Evolutionary conservation across 228 moss, liverwort and hornwort species (phyloP), one percentile per base, ranked within the genome.

Genomic region (Sphagnum fallax): DNA sequence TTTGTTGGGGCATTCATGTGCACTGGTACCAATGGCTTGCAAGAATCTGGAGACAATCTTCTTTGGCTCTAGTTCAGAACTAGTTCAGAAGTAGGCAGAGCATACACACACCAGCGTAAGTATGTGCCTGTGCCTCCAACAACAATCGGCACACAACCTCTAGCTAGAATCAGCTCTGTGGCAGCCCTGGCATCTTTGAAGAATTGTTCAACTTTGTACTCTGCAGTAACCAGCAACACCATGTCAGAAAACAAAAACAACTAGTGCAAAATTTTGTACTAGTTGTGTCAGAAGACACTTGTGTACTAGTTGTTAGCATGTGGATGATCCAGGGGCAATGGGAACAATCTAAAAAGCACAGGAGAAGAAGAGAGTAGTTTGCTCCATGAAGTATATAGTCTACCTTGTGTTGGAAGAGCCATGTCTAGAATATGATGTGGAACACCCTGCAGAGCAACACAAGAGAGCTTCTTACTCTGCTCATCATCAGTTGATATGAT

Each of bases 91-190:
- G 32, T 32, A 32, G 32, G 32, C 32, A 32, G 32, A 32, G 2
- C 32, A 32, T 32, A 32, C 32, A 32, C 52, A 50, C 67, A 82
- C 84, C 84, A 84, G 48, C 68, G 73, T 6, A 85, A 71, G 64
- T 85, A 85, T 8, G 81, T 77, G 47, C 84, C 81, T 6, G 84
- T 78, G 62, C 84, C 84, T 60, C 84, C 84, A 0, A 85, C 84
- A 14, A 85, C 84, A 63, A 85, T 76, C 4, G 84, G 84, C 8
- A 85, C 76, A 6, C 68, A 55, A 51, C 84, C 81, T 59, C 60
- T 76, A 4, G 81, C 74, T 64, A 85, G 84, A 14, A 85, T 74
- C 14, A 16, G 15, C 49, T 77, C 76, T 60, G 84, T 78, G 50
- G 81, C 84, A 8, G 64, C 69, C 66, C 84, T 81, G 7, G 84